A percentile compares a stretch with the other conserved stretches of the same genome.
These are phyloP conservation scores for Ogataea pignaliae DNA, from an alignment of 805 yeast genomes.

Conservation along the genomic window DNA sequence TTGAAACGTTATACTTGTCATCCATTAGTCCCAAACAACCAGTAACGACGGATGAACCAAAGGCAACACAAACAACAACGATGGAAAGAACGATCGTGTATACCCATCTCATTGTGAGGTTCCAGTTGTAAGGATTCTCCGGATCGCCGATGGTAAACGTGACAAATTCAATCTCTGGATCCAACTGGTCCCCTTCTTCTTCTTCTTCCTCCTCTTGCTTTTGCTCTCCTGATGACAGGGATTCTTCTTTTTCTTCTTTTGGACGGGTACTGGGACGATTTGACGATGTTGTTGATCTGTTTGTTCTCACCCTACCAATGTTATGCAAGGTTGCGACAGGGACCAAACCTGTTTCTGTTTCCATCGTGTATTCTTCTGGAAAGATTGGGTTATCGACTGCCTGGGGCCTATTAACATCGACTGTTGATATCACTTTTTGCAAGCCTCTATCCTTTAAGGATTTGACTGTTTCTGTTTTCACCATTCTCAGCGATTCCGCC, in stretches of 20 bases:
- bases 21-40: conserved; percentile 73
- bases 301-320: conserved; percentile 48
- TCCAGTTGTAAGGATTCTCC: conserved; percentile 89
- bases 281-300: conserved; percentile 10
- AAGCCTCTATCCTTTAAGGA: conserved; percentile 64
- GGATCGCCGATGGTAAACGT: conserved; percentile 79
- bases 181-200: conserved; percentile 33
- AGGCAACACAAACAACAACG: conserved; percentile 84
- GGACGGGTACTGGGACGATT: neutral
- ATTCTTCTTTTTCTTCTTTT: conserved; percentile 19
- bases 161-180: conserved; percentile 76
- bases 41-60: conserved; percentile 87
- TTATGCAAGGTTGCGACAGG: conserved; percentile 69
- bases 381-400: conserved; percentile 62
- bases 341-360: conserved; percentile 84
- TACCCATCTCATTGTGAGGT: conserved; percentile 45
- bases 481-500: conserved; percentile 35
- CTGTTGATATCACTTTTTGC: conserved; percentile 45
- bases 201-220: conserved; percentile 22
- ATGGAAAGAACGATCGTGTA: conserved; percentile 67
- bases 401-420: conserved; percentile 54
- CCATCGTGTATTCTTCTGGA: conserved; percentile 90
- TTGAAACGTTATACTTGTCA: conserved; percentile 63
- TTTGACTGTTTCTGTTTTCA: conserved; percentile 68
- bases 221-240: conserved; percentile 26